Conservation (phyloP, 768 basidiomycete genomes). For the Epithele typhae region DNA sequence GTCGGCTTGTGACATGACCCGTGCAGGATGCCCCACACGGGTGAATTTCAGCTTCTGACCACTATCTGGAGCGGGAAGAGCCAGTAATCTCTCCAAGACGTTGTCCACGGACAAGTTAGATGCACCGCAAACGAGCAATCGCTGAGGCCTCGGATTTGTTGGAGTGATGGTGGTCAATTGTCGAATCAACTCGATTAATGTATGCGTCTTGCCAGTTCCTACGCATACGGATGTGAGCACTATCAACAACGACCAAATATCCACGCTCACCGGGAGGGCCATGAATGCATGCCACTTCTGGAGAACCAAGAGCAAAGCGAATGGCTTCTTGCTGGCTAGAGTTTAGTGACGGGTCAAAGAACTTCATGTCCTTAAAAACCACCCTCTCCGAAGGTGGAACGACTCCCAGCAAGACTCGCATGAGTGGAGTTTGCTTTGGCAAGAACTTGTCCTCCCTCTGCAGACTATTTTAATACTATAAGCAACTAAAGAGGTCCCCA, state of each 20-base stretch:
- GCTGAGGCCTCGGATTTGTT: slow-evolving; percentile 45
- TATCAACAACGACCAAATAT: too few relatives aligned
- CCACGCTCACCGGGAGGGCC: slow-evolving; percentile 98
- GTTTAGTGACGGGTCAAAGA: slow-evolving; percentile 78
- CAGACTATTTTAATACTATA: slow-evolving; percentile 13
- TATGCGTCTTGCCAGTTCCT: slow-evolving; percentile 96
- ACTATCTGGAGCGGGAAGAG: slow-evolving; percentile 48
- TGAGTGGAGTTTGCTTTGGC: slow-evolving; percentile 45
- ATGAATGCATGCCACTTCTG: slow-evolving; percentile 89
- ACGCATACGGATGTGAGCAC: neutral
- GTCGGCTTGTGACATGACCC: slow-evolving; percentile 72
- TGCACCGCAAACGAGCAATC: slow-evolving; percentile 86
- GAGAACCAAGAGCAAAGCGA: slow-evolving; percentile 71
- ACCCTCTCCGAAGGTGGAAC: slow-evolving; percentile 38
- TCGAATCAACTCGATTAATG: slow-evolving; percentile 88
- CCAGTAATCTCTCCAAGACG: slow-evolving; percentile 80
- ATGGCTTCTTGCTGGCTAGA: slow-evolving; percentile 82
- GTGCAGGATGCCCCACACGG: slow-evolving; percentile 93
- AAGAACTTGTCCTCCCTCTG: slow-evolving; percentile 38
- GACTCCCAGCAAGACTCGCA: slow-evolving; percentile 71
- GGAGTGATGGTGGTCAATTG: slow-evolving; percentile 58
- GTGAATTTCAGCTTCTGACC: slow-evolving; percentile 60
- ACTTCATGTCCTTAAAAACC: slow-evolving; percentile 42
- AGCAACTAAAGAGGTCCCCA: neutral
- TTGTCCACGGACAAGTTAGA: slow-evolving; percentile 97